Evolutionary conservation across 768 basidiomycete species (phyloP), one percentile per base, ranked within the genome.

Genomic region (Lyophyllum decastes): DNA sequence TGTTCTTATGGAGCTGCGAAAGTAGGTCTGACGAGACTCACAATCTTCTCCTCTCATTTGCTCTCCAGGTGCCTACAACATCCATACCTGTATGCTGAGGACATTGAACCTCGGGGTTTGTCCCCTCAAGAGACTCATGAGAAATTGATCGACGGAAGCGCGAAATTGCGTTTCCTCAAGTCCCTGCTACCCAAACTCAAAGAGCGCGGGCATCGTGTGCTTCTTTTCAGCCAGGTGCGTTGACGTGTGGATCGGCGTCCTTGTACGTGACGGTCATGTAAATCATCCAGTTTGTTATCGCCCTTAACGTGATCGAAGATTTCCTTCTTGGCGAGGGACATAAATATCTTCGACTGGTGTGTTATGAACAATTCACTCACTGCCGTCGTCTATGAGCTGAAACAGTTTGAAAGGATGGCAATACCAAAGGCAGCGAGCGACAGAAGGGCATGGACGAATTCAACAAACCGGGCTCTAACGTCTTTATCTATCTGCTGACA

Each of bases 401-500:
- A 41, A 59, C 30, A 62, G 1, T 64, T 17, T 16, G 16, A 4
- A 7, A 96, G 91, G 96, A 98, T 68, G 97, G 97, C 11, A 87
- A 84, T 59, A 95, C 94, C 3, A 90, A 90, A 69, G 87, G 91
- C 64, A 77, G 79, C 4, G 83, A 85, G n/a, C 83, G 97, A 22
- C 97, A 99, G 70, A 93, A 92, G 69, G 87, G 86, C 48, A 97
- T 99, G 87, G 97, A 99, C 63, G 87, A 88, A 60, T 99, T 91
- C 79, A 98, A 99, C 72, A 87, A 84, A 38, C 87, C 88, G 4
- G 83, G 82, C 34, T 98, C 95, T 1, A 92, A 95, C 49, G 74
- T 89, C 53, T 96, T 95, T 71, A 87, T 98, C 60, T 99, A 94
- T 72, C 77, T 99, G 2, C 79, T 99, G 40, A 90, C 93, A 4